Conservation (phyloP, 495 filamentous ascomycete genomes). For the Parathielavia hyrcaniae region DNA sequence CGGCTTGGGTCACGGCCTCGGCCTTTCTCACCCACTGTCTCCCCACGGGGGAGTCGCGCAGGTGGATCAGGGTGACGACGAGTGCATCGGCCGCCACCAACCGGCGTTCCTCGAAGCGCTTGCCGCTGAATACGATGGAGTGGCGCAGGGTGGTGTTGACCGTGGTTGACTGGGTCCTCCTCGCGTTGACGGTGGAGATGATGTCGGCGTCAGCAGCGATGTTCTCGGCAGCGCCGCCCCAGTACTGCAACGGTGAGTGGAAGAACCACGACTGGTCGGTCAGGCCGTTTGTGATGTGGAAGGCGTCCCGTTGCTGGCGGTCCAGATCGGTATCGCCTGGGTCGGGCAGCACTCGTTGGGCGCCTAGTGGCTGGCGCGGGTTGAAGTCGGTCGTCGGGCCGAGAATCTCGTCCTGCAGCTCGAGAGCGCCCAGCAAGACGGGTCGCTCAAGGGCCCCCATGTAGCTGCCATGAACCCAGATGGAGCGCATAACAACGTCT, state of each 20-base stretch:
- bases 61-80: slow-evolving; percentile 65
- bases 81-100: slow-evolving; percentile 64
- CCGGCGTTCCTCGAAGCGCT: slow-evolving; percentile 55
- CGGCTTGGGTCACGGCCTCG: slow-evolving; percentile 37
- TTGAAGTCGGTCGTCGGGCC: slow-evolving; percentile 49
- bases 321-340: slow-evolving; percentile 29
- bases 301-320: slow-evolving; percentile 40
- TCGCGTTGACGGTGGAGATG: slow-evolving; percentile 57
- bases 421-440: slow-evolving; percentile 54
- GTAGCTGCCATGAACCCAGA: slow-evolving; percentile 58
- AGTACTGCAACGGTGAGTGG: slow-evolving; percentile 69
- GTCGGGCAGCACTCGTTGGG: slow-evolving; percentile 11
- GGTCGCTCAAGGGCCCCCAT: slow-evolving; percentile 61
- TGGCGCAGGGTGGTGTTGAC: slow-evolving; percentile 65
- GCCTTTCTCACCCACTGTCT: slow-evolving; percentile 53
- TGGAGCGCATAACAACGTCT: slow-evolving; percentile 52
- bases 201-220: slow-evolving; percentile 54
- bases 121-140: slow-evolving; percentile 69
- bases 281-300: slow-evolving; percentile 47
- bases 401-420: slow-evolving; percentile 56
- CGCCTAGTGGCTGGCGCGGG: slow-evolving; percentile 32
- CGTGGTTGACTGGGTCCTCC: slow-evolving; percentile 46
- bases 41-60: slow-evolving; percentile 50
- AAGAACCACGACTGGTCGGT: slow-evolving; percentile 55
- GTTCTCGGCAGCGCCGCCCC: slow-evolving; percentile 54